Base-by-base conservation (phyloP, 176 grass and related monocot species). In the Pontederia paniculata region DNA sequence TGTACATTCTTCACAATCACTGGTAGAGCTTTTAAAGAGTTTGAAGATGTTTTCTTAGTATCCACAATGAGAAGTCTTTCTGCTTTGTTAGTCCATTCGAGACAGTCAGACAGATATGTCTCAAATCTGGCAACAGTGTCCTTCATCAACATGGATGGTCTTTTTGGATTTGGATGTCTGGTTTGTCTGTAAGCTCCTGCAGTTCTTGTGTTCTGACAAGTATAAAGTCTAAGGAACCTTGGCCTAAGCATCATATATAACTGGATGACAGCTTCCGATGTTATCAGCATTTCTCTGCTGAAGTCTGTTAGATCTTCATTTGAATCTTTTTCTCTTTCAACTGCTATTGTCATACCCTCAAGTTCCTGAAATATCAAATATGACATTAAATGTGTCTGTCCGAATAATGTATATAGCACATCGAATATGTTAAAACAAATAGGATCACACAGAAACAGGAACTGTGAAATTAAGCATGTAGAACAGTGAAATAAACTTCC, bases 1-100 rank as follows among this genome's bases (percentile, higher is more conserved):
- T 87, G 74, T 52, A 87, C 52, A 69, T 97, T 81, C 9, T 79
- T 78, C 52, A 97, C 66, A 65, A 87, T 80, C 79, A 69, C 80
- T 42, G 83, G 70, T 21, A 97, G 28, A 76, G 83, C 67, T 67
- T 84, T 71, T 52, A 86, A 60, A 56, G 60, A 76, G 60, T 65
- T 52, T 57, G 50, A 56, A 68, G 70, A 56, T 1, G 54, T 81
- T 66, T 69, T 86, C 58, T 73, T 71, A 60, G 62, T 63, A 64
- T 79, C 81, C 63, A 74, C 76, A 58, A 72, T 80, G 44, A 89
- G 55, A 50, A 89, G 68, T 50, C 89, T 76, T 75, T 96, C 79
- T 43, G 89, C 55, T 76, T 96, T 74, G 66, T 70, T 50, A 44
- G 81, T 65, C 79, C 57, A 78, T 64, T 72, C 85, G 65, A 62